phyloP scores from a whole-genome alignment of 2,329 filamentous ascomycete genomes.

The Aspergillus hortae region DNA sequence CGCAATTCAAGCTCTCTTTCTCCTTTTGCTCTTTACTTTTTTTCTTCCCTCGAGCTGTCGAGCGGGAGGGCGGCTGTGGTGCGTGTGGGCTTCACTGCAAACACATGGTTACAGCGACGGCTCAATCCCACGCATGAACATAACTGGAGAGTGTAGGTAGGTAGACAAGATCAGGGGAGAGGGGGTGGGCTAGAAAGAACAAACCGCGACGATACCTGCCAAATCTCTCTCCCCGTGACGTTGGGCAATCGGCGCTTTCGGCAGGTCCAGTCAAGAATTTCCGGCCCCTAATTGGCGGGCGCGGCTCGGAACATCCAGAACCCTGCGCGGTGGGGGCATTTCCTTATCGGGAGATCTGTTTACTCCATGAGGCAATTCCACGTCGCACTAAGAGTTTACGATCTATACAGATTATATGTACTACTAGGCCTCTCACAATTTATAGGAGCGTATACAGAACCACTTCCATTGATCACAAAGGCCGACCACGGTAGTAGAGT shows the following conservation, averaged over 20 bases:
- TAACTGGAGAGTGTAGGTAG: neutral
- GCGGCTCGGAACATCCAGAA: constrained; percentile 16
- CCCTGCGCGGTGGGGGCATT: constrained; percentile 12
- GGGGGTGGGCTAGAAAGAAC: neutral
- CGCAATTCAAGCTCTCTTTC: neutral
- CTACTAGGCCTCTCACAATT: too few species aligned
- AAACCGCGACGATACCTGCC: constrained; percentile 4
- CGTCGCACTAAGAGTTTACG: neutral
- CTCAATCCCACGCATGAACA: constrained; percentile 10
- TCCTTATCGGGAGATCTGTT: constrained; percentile 17
- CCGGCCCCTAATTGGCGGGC: constrained; percentile 22
- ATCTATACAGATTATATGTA: too few species aligned
- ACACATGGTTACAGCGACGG: constrained; percentile 11
- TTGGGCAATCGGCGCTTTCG: constrained; percentile 32
- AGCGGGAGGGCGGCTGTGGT: constrained; percentile 5
- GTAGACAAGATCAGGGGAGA: neutral
- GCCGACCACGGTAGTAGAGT: constrained; percentile 12
- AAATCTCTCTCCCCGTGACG: constrained; percentile 21
- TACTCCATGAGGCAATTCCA: constrained; percentile 2
- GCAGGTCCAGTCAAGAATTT: constrained; percentile 15
- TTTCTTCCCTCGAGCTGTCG: constrained; percentile 4
- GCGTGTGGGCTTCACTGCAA: constrained; percentile 10
- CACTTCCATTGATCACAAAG: constrained; percentile 5
- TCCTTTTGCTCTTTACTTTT: constrained; percentile 7
- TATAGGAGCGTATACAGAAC: neutral